Percentiles rank a stretch among this genome's conserved stretches.
phyloP scores from a whole-genome alignment of 768 basidiomycete species.

The Pisolithus microcarpus region DNA sequence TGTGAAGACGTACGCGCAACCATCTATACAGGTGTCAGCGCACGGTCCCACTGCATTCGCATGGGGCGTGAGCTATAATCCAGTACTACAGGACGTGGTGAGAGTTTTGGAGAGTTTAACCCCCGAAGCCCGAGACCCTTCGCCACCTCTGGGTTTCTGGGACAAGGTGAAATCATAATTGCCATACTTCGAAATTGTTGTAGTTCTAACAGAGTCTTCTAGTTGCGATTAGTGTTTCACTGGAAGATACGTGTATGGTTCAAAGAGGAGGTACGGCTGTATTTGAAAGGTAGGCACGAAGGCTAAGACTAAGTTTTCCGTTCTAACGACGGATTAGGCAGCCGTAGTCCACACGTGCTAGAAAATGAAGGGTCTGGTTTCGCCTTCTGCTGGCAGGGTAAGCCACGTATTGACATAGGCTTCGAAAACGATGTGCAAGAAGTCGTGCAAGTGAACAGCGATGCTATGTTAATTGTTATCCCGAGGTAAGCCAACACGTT shows the following conservation, averaged over 20 bases:
- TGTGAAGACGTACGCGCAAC: constrained; percentile 84
- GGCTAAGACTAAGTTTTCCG: neutral
- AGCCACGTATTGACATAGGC: constrained; percentile 63
- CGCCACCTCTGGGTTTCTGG: constrained; percentile 87
- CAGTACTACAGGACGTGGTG: constrained; percentile 83
- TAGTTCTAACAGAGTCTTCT: constrained; percentile 5
- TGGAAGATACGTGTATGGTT: constrained; percentile 71
- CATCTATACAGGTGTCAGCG: constrained; percentile 60
- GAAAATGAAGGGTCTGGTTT: constrained; percentile 77
- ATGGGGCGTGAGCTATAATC: constrained; percentile 86
- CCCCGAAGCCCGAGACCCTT: constrained; percentile 70
- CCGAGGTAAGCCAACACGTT: constrained; percentile 58
- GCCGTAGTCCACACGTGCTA: constrained; percentile 71
- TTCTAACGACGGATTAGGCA: constrained; percentile 42
- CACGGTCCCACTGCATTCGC: constrained; percentile 63
- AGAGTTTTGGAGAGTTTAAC: constrained; percentile 75
- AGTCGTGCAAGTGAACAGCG: constrained; percentile 74
- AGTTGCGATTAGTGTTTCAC: constrained; percentile 77
- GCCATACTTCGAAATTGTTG: neutral
- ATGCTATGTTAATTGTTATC: constrained; percentile 74
- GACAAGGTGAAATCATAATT: constrained; percentile 59
- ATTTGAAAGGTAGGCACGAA: constrained; percentile 68
- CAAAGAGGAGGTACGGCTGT: constrained; percentile 61
- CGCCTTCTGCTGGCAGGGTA: constrained; percentile 75
- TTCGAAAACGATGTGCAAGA: constrained; percentile 67